Base-by-base conservation (phyloP, 805 yeast genomes). In the Yamadazyma insecticola region DNA sequence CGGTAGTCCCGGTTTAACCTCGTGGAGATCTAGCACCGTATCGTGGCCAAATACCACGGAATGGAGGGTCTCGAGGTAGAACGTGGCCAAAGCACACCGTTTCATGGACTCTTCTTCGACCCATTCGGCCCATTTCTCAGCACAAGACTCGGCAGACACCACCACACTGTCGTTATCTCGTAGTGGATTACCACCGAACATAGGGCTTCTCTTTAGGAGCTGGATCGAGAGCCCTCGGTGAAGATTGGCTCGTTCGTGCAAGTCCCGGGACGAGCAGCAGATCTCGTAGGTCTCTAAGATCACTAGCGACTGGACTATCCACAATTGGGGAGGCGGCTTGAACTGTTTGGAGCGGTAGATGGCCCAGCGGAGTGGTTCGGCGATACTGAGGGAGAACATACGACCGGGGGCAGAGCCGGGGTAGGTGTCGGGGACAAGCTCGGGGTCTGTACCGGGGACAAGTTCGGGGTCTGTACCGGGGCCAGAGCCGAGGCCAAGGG, bases 191-290 rank as follows among this genome's bases (percentile, higher is more conserved):
- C 67, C 67, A 2, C 69, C 70, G 15, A 63, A 41, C 22, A 62
- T 30, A 10, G 50, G 51, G 22, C 50, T 43, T 30, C 53, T 32
- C 15, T 51, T 34, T 12, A 50, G 29, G 30, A 50, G 30, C 24
- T 50, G 53, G 3, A 50, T 44, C 26, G 46, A 46, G 10, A 90
- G 77, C 4, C 90, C 94, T 48, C 85, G 92, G 47, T 85, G 92
- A 12, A 85, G 59, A 51, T 80, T 85, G 0, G 85, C 81, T 25
- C 95, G 55, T 52, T 84, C 94, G 51, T 84, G 95, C 29, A 81
- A 49, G 26, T 60, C 62, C 41, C 95, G 57, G 16, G 73, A 68
- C 0, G 85, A 65, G 40, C 81, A 74, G 36, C 77, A 66, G 49
- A 83, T 81, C 49, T 84, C 95, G 49, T 74, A 81, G 45, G 75